Percentiles rank a stretch among this genome's conserved stretches.
Conservation (phyloP, 345 rosid species). For the Salix suchowensis region DNA sequence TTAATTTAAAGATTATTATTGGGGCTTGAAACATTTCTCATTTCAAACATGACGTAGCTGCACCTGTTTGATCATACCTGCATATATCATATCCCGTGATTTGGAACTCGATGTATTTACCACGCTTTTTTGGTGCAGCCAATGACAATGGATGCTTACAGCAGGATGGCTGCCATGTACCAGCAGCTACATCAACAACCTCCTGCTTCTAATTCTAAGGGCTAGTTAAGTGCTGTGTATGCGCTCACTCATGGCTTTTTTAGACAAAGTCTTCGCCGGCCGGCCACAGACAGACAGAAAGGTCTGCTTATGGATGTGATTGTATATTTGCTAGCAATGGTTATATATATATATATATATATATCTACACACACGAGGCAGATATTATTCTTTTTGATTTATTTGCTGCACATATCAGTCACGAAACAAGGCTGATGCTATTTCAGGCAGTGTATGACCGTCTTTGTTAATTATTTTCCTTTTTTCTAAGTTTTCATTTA, state of each 20-base stretch:
- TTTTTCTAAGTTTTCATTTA: neutral
- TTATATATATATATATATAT: neutral
- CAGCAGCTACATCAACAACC: slow-evolving; percentile 73
- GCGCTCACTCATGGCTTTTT: neutral
- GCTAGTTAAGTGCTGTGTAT: slow-evolving; percentile 9
- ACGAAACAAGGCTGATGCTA: neutral
- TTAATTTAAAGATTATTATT: too few species aligned
- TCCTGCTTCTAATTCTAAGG: slow-evolving; percentile 49
- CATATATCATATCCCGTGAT: too few species aligned
- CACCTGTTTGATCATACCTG: too few species aligned
- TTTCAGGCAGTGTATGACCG: neutral
- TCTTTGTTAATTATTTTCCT: neutral
- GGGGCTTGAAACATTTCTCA: too few species aligned
- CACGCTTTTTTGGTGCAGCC: slow-evolving; percentile 41
- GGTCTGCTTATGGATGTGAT: neutral
- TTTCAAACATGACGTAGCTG: too few species aligned
- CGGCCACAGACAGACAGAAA: neutral
- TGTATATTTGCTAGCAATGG: neutral
- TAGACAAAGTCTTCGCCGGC: neutral
- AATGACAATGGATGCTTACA: slow-evolving; percentile 69
- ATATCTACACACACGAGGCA: neutral
- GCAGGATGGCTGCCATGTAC: slow-evolving; percentile 74
- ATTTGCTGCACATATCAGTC: neutral
- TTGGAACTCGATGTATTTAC: too few species aligned
- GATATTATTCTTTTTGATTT: neutral